Base-by-base conservation (phyloP, 108 stramenopile species). In the Craspedostauros australis region DNA sequence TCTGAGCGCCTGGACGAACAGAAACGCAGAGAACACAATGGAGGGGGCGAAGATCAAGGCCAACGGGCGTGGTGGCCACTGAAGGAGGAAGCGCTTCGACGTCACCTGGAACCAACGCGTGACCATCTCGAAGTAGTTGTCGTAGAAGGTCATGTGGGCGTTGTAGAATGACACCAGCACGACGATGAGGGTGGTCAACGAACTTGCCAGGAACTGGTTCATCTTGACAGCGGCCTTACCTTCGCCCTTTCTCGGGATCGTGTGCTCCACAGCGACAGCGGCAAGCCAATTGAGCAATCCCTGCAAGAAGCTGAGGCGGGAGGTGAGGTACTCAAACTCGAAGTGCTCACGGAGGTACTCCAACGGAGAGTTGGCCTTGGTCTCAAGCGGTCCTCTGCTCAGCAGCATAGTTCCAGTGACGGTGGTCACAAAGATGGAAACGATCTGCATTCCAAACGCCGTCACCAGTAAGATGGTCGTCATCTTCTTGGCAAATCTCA, bases 321-420 rank as follows among this genome's bases (percentile, higher is more conserved):
- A 11, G 8, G 70, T 60, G 5, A 72, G 27, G 40, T 72, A 64
- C 29, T 72, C 70, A 64, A 64, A 56, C 26, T 64, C 70, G 24
- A 51, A 51, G 14, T 61, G 43, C 25, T 51, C 37, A 3, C 39
- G 31, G 5, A 61, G 29, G 3, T 24, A 51, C 28, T 22, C 4
- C 50, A 61, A 5, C 20, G 60, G 50, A 26, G 50, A 46, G 3
- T 43, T 48, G 5, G 36, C 57, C n/a, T 28, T 14, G 19, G 46
- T 48, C 12, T 22, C 46, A n/a, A n/a, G n/a, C n/a, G n/a, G n/a
- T n/a, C n/a, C 34, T 36, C 34, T 36, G 14, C 34, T 42, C 50
- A 62, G 14, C 5, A 62, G 36, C 49, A 62, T 39, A 20, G 61
- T 62, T 4, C 61, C 61, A 2, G 51, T 53, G 2, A 62, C 42